A percentile compares a stretch with the other conserved stretches of the same genome.
Evolutionary conservation across 176 grass and related monocot genomes (phyloP).

Genomic region (Aechmea fasciata): DNA sequence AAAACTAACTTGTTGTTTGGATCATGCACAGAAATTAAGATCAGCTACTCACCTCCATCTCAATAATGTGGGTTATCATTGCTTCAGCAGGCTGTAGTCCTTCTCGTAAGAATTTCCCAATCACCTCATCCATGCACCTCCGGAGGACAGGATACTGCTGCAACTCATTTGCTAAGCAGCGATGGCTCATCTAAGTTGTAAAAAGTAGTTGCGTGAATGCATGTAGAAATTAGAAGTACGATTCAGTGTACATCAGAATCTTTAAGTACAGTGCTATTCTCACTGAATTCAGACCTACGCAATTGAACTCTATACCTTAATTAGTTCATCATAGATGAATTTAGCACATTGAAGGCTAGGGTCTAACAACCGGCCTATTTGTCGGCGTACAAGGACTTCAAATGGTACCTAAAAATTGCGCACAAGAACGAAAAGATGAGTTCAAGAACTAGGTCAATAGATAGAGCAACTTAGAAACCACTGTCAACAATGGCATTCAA

Average conservation of each 20-base stretch:
- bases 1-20: too few species aligned
- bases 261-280: neutral
- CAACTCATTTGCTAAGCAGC: slow-evolving; percentile 68
- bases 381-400: slow-evolving; percentile 88
- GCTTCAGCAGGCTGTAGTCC: slow-evolving; percentile 74
- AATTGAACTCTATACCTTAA: slow-evolving; percentile 52
- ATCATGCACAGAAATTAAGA: slow-evolving; percentile 8
- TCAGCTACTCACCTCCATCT: slow-evolving; percentile 71
- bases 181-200: slow-evolving; percentile 60
- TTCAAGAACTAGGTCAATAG: neutral
- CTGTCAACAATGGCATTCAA: neutral
- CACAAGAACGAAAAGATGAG: neutral
- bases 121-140: slow-evolving; percentile 66
- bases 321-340: slow-evolving; percentile 94
- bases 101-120: slow-evolving; percentile 83
- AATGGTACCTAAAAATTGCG: slow-evolving; percentile 62
- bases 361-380: slow-evolving; percentile 78
- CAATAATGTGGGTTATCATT: slow-evolving; percentile 95
- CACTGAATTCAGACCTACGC: neutral
- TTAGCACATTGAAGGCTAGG: slow-evolving; percentile 94
- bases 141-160: slow-evolving; percentile 70
- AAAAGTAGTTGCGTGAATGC: neutral
- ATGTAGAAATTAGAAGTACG: neutral
- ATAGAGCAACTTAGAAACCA: neutral
- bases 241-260: neutral